These are phyloP conservation scores for Udeniomyces megalosporus DNA, from an alignment of 768 basidiomycete genomes.

Conservation along the genomic window DNA sequence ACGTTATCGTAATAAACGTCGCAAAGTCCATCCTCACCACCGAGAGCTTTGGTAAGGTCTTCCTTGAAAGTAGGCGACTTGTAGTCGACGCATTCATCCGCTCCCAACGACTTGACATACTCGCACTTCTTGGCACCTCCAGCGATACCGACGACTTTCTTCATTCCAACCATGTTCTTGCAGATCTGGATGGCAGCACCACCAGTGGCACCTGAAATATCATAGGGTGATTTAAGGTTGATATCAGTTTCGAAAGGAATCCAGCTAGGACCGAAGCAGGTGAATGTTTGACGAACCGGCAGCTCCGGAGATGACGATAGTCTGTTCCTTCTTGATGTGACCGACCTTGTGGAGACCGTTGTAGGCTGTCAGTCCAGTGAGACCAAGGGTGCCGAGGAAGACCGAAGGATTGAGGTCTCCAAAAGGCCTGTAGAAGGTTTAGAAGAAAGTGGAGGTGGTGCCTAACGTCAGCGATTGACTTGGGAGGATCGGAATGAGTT, in stretches of 20 bases:
- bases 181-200: slow-evolving; percentile 21
- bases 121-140: slow-evolving; percentile 3
- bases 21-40: slow-evolving; percentile 12
- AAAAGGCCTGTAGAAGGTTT: neutral
- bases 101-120: slow-evolving; percentile 26
- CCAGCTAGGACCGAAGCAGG: no score
- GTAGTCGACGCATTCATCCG: slow-evolving; percentile 29
- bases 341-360: slow-evolving; percentile 20
- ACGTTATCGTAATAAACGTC: slow-evolving; percentile 18
- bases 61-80: slow-evolving; percentile 17
- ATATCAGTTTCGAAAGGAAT: neutral
- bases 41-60: slow-evolving; percentile 15
- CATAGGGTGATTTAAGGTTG: neutral
- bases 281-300: slow-evolving; percentile 19
- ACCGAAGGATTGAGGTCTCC: slow-evolving; percentile 16
- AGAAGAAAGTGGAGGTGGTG: neutral
- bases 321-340: slow-evolving; percentile 20
- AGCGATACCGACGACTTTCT: slow-evolving; percentile 10
- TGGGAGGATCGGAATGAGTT: no score
- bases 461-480: no score
- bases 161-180: slow-evolving; percentile 25
- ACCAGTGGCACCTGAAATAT: slow-evolving; percentile 17
- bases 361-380: slow-evolving; percentile 25
- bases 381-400: slow-evolving; percentile 16
- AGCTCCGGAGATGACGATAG: slow-evolving; percentile 25